Evolutionary conservation across 1,139 yeast species (phyloP).

Genomic region (Wickerhamomyces sp.): DNA sequence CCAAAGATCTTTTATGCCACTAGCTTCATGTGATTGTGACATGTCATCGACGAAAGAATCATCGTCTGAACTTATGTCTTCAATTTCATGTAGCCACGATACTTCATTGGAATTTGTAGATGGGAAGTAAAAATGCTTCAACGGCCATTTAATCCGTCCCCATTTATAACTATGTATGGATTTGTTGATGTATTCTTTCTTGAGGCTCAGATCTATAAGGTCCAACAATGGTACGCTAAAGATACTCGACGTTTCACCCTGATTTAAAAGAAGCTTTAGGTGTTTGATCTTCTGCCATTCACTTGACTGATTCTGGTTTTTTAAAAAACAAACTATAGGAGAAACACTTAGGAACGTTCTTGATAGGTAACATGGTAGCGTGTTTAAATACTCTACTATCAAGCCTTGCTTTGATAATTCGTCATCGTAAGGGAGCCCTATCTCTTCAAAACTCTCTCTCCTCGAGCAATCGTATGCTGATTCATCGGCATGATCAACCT

Average conservation of each 20-base stretch:
- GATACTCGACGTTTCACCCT: slow-evolving; percentile 67
- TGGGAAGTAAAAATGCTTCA: slow-evolving; percentile 60
- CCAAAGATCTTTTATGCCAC: slow-evolving; percentile 68
- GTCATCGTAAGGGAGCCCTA: slow-evolving; percentile 59
- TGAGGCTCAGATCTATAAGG: slow-evolving; percentile 36
- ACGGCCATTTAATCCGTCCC: slow-evolving; percentile 69
- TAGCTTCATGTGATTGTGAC: slow-evolving; percentile 25
- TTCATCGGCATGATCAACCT: slow-evolving; percentile 64
- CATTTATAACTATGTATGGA: slow-evolving; percentile 36
- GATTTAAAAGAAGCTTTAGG: slow-evolving; percentile 46
- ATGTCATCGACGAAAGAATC: slow-evolving; percentile 32
- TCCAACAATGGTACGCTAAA: slow-evolving; percentile 68
- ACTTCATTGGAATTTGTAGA: slow-evolving; percentile 50
- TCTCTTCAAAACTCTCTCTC: slow-evolving; percentile 83
- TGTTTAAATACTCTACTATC: slow-evolving; percentile 50
- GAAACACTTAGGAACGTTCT: slow-evolving; percentile 77
- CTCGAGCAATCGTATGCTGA: slow-evolving; percentile 69
- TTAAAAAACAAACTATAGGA: slow-evolving; percentile 73
- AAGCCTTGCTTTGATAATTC: slow-evolving; percentile 44
- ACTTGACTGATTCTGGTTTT: slow-evolving; percentile 23
- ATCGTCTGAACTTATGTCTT: slow-evolving; percentile 54
- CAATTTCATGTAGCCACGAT: slow-evolving; percentile 56
- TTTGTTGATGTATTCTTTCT: slow-evolving; percentile 32
- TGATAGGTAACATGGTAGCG: slow-evolving; percentile 71
- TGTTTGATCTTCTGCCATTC: slow-evolving; percentile 26